Conservation (phyloP, 306 rosid genomes). For the Cucumis cinereus region DNA sequence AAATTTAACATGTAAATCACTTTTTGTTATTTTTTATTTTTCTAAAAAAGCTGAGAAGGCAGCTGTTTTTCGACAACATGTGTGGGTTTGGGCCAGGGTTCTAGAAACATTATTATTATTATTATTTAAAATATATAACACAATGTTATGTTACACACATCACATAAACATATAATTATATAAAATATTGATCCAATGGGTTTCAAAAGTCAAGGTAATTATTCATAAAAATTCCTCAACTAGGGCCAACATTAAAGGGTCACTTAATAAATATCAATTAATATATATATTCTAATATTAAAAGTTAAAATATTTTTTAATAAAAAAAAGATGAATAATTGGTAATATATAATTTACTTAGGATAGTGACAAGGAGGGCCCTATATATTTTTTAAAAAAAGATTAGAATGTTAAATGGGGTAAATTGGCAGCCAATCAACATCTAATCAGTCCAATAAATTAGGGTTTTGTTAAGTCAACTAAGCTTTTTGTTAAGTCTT, state of each 20-base stretch:
- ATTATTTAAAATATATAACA: background rate
- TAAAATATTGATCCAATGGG: background rate
- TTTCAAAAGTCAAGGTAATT: background rate
- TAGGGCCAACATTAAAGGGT: background rate
- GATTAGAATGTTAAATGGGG: background rate
- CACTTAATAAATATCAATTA: background rate
- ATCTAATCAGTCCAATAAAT: background rate
- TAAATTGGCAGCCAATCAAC: background rate
- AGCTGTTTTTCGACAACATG: background rate
- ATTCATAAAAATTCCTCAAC: background rate
- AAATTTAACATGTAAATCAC: background rate
- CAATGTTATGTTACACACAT: background rate
- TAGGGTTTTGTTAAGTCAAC: constrained; percentile 5
- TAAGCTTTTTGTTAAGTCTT: background rate
- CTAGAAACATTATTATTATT: background rate
- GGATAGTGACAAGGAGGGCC: background rate
- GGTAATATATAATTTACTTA: background rate
- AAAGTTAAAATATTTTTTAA: background rate
- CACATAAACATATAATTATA: background rate
- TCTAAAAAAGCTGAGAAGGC: background rate
- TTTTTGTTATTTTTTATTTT: background rate
- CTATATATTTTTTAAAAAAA: background rate
- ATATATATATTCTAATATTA: background rate
- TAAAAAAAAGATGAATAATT: background rate
- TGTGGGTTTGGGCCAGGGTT: background rate